Evolutionary conservation across 805 yeast species (phyloP).

Genomic region (Kodamaea laetipori): DNA sequence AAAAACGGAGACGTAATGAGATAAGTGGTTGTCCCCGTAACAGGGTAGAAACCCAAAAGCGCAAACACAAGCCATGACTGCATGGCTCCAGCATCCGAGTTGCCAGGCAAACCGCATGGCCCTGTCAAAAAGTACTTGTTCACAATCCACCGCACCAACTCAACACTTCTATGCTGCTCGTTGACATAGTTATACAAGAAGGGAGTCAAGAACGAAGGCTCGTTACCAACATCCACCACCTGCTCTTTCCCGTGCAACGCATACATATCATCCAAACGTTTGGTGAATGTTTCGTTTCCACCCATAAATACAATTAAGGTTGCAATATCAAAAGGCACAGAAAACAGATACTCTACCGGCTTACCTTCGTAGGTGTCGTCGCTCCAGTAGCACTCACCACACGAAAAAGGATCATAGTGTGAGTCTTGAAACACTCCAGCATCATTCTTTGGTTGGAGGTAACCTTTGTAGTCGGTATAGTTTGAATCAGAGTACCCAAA

Average conservation of each 20-base stretch:
- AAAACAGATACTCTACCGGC: slow-evolving; percentile 39
- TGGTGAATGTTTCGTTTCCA: slow-evolving; percentile 24
- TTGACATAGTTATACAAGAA: slow-evolving; percentile 35
- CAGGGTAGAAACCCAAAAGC: slow-evolving; percentile 36
- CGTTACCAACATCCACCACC: slow-evolving; percentile 38
- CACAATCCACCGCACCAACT: slow-evolving; percentile 30
- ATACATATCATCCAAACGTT: slow-evolving; percentile 39
- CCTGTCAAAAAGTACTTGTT: slow-evolving; percentile 28
- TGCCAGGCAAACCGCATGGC: slow-evolving; percentile 35
- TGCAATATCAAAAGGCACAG: slow-evolving; percentile 35
- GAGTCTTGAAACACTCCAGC: slow-evolving; percentile 28
- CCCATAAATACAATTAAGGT: slow-evolving; percentile 30
- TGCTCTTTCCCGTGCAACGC: slow-evolving; percentile 25
- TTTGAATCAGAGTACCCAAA: slow-evolving; percentile 20
- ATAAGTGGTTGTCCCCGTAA: slow-evolving; percentile 37
- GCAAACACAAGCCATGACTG: slow-evolving; percentile 39
- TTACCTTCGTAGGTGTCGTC: slow-evolving; percentile 36
- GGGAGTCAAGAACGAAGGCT: slow-evolving; percentile 39
- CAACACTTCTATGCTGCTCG: slow-evolving; percentile 30
- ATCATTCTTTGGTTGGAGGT: slow-evolving; percentile 34
- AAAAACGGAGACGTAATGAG: slow-evolving; percentile 34
- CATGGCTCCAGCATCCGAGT: slow-evolving; percentile 43
- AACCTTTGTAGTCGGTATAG: slow-evolving; percentile 28
- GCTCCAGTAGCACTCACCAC: slow-evolving; percentile 38
- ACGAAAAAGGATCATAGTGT: slow-evolving; percentile 31